Base-by-base conservation (phyloP, 768 basidiomycete species). In the Boletus reticuloceps region DNA sequence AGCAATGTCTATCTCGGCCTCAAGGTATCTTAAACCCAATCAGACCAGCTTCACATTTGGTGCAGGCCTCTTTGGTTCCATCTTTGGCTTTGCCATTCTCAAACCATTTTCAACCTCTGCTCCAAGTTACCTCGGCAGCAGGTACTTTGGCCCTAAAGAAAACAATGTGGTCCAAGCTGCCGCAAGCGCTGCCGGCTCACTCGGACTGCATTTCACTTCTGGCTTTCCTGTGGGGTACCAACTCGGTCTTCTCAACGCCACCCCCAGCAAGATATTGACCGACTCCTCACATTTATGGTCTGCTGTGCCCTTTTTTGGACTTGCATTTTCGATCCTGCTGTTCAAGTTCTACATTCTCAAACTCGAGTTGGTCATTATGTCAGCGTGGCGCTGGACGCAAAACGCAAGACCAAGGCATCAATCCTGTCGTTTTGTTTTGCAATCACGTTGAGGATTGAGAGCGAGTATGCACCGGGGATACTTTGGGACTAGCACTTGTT, bases 1-100 rank as follows among this genome's bases (percentile, higher is more conserved):
- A 82, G 81, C 46, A 84, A 84, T 65, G 81, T 88, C 55, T 86
- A 88, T 66, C 80, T 86, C 20, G 83, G 86, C 38, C 68, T 86
- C 54, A 86, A 87, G 72, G 68, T 63, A 36, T 16, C 17, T 36
- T 47, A 31, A 55, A 52, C 46, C 20, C 16, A 7, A 51, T n/a
- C 41, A 69, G 69, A 85, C 85, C 1, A 84, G 84, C 22, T 84
- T 83, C 65, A 84, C 82, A 2, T 85, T 86, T 65, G 84, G 83
- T 31, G 79, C 82, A 31, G 81, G 82, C 53, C 70, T 84, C 9
- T 86, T 86, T 56, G 84, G 83, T 4, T 50, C 56, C 22, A 56
- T 59, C 47, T 56, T 54, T 22, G 64, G 52, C 47, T 84, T 79
- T 60, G 82, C 82, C 25, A 84, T 84, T 58, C 69, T 85, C 51